Evolutionary conservation across 2,329 filamentous ascomycete genomes (phyloP), one percentile per base, ranked within the genome.

Genomic region (Calonectria henricotiae): DNA sequence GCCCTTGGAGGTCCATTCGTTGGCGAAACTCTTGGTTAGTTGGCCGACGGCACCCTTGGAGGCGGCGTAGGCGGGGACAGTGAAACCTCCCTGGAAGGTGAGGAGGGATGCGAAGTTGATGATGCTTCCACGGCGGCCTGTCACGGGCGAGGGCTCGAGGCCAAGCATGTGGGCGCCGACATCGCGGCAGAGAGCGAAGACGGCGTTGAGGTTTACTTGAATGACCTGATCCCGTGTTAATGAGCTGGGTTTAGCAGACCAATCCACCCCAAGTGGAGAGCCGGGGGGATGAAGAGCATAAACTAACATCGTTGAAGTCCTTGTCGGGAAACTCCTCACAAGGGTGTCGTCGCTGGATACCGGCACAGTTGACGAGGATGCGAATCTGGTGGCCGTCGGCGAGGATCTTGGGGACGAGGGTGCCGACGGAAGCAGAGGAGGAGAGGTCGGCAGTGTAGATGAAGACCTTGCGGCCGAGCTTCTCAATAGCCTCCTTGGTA

Each of bases 71-170:
- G 95, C 95, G 0, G 94, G 94, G 1, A 98, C 94, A 0, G 93
- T 97, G 74, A 98, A 87, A 0, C 95, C 95, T 65, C 95, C 95
- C 80, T 97, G 93, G 86, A 96, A 96, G 55, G 90, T 91, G 43
- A 97, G 88, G 46, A 98, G 88, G 13, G 90, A 93, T 12, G 92
- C 94, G 67, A 97, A 90, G 83, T 97, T 98, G 85, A 98, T 92
- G 83, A 98, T 92, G 78, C 87, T 88, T 27, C 93, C 93, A 69
- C 89, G 85, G 44, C 91, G 88, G 62, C 88, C 87, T 4, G 86
- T 87, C 32, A 83, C 76, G 9, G 82, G 75, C 0, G 84, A 85
- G 0, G 84, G 82, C 6, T 82, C 79, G 15, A 91, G 89, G 2
- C 82, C 80, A 32, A 96, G 90, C 90, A 96, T 94, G 84, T 95